Base-by-base conservation (phyloP, 176 grass and related monocot species). In the Ananas comosus region DNA sequence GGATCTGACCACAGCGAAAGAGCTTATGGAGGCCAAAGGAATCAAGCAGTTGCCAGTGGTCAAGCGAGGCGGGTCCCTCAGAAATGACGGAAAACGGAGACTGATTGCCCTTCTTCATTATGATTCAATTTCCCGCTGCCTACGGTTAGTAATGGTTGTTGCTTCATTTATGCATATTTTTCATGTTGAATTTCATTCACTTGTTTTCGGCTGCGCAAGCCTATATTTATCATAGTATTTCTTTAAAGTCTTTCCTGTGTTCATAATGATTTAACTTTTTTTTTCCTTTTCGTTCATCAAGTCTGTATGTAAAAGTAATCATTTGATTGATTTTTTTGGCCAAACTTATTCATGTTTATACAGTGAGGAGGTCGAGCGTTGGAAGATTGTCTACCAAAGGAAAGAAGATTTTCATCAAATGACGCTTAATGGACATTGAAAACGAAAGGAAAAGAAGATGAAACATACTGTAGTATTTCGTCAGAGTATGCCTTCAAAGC, bases 41-140 rank as follows among this genome's bases (percentile, higher is more conserved):
- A 90, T 97, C 64, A 97, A 92, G 59, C 94, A 97, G 71, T 84
- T 97, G 82, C 94, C 94, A 16, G 94, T 97, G 12, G 89, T 97
- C 64, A 97, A 90, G 83, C 81, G 94, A 70, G 80, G 84, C 64
- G 76, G 82, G 66, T 76, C 73, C 64, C 81, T 79, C 57, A 79
- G 79, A 63, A 92, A 74, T 68, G 87, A 90, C 64, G 78, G 89
- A 52, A 92, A 86, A 52, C 94, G 94, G 12, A 86, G 81, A 66
- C 66, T 92, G 53, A 59, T 97, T 2, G 94, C 86, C 18, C 84
- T 97, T 85, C 94, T 97, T 79, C 85, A 90, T 86, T 97, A 92
- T 53, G 86, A 97, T 72, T 92, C 89, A 74, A 97, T 97, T 80
- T 79, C 74, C 50, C 58, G 68, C 28, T 90, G 94, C 75, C 82